Conservation (phyloP, 371 early-diverging fungal species). For the Mortierella sp. region DNA sequence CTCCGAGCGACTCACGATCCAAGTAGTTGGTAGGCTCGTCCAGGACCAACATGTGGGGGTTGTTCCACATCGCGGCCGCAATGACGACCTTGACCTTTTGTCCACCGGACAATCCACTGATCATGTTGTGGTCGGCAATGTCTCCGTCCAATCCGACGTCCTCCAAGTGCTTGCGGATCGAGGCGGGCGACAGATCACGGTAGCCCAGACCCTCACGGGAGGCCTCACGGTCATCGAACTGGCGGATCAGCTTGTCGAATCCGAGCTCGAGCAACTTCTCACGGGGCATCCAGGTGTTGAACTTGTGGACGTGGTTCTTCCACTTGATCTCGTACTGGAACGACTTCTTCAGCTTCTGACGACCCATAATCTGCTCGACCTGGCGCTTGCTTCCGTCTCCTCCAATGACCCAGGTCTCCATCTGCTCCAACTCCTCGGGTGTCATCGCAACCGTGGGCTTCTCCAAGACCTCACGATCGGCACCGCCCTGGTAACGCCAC, state of each 20-base stretch:
- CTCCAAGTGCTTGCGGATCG: conserved; percentile 78
- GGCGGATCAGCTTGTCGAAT: conserved; percentile 81
- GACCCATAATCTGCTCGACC: conserved; percentile 76
- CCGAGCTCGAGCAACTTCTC: conserved; percentile 80
- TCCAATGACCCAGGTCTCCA: conserved; percentile 71
- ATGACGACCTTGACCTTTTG: conserved; percentile 92
- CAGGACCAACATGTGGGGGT: conserved; percentile 86
- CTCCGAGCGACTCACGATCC: conserved; percentile 91
- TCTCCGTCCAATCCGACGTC: conserved; percentile 86
- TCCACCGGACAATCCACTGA: conserved; percentile 84
- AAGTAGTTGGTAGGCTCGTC: conserved; percentile 93
- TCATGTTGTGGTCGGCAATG: conserved; percentile 81
- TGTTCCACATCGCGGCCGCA: conserved; percentile 87
- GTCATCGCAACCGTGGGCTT: conserved; percentile 80
- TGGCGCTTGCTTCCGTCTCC: conserved; percentile 69
- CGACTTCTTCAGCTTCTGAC: conserved; percentile 84
- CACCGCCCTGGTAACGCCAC: conserved; percentile 87
- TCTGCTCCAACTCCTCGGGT: conserved; percentile 74
- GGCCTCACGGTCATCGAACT: conserved; percentile 86
- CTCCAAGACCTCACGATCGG: conserved; percentile 83
- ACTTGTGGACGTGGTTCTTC: conserved; percentile 74
- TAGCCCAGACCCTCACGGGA: conserved; percentile 81
- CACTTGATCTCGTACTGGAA: conserved; percentile 90
- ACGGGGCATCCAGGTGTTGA: conserved; percentile 81
- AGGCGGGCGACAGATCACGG: conserved; percentile 75